Conservation (phyloP, 345 rosid genomes). For the Eucalyptus pauciflora region DNA sequence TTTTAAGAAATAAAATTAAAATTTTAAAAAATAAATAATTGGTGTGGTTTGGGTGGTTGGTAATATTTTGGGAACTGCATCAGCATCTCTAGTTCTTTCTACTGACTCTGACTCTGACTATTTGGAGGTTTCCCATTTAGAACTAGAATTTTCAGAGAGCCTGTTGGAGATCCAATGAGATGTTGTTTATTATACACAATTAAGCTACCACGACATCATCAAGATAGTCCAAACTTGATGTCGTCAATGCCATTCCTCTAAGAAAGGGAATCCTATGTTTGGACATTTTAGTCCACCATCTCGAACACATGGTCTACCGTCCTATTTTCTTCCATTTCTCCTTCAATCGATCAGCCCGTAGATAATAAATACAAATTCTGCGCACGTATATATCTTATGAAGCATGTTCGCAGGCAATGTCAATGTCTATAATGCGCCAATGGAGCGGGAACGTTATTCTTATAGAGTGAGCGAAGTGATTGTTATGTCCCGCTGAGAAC, state of each 20-base stretch:
- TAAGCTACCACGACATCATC: neutral
- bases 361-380: too few species aligned
- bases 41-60: too few species aligned
- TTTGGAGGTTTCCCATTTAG: too few species aligned
- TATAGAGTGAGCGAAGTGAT: neutral
- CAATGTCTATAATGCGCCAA: neutral
- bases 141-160: fast-evolving
- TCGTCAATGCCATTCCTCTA: neutral
- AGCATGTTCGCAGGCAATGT: too few species aligned
- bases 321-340: neutral
- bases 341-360: neutral
- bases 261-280: neutral
- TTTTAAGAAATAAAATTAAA: too few species aligned
- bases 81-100: too few species aligned
- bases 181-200: neutral
- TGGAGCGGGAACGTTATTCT: neutral
- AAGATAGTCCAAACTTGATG: neutral
- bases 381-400: too few species aligned
- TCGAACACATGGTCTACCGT: neutral
- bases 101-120: too few species aligned
- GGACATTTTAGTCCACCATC: neutral
- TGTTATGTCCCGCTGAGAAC: neutral
- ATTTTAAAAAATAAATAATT: too few species aligned
- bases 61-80: too few species aligned
- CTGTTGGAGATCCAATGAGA: too few species aligned